These are phyloP conservation scores for Scutellaria minor DNA, from an alignment of 257 asterid genomes.

Conservation along the genomic window DNA sequence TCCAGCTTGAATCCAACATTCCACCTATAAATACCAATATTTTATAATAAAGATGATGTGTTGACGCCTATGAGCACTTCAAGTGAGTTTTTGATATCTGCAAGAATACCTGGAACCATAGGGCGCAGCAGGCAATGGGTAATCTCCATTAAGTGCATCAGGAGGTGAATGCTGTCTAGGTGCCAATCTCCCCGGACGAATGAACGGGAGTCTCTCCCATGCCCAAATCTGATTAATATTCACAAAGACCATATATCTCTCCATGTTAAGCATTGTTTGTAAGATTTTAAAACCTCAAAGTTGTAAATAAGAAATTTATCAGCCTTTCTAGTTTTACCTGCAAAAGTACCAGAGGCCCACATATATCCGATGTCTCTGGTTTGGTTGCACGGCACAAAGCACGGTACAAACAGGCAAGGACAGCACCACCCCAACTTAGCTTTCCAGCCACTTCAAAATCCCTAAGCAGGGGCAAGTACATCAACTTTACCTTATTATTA, in stretches of 20 bases:
- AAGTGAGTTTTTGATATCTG: slow-evolving; percentile 16
- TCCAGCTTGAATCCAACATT: slow-evolving; percentile 87
- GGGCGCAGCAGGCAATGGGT: slow-evolving; percentile 65
- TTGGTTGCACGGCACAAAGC: slow-evolving; percentile 78
- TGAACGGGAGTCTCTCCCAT: slow-evolving; percentile 81
- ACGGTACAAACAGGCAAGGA: slow-evolving; percentile 73
- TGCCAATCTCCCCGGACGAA: slow-evolving; percentile 79
- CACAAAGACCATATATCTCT: slow-evolving; percentile 30
- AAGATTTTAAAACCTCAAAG: slow-evolving; percentile 27
- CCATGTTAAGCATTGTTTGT: slow-evolving; percentile 15
- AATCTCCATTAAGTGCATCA: slow-evolving; percentile 51
- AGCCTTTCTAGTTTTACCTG: slow-evolving; percentile 53
- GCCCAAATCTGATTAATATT: slow-evolving; percentile 68
- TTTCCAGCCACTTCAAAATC: slow-evolving; percentile 71
- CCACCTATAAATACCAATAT: slow-evolving; percentile 57
- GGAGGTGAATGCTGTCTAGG: slow-evolving; percentile 64
- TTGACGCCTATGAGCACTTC: slow-evolving; percentile 3
- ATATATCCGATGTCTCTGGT: slow-evolving; percentile 79
- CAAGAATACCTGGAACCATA: slow-evolving; percentile 72
- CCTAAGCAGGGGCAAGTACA: slow-evolving; percentile 78
- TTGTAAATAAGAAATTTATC: slow-evolving; percentile 3
- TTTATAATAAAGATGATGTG: slow-evolving; percentile 6
- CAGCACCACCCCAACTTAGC: slow-evolving; percentile 82
- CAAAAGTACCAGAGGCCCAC: slow-evolving; percentile 80
- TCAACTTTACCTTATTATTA: slow-evolving; percentile 78